These are phyloP conservation scores for Selenicereus undatus DNA, from an alignment of 148 eudicot species.

Conservation along the genomic window DNA sequence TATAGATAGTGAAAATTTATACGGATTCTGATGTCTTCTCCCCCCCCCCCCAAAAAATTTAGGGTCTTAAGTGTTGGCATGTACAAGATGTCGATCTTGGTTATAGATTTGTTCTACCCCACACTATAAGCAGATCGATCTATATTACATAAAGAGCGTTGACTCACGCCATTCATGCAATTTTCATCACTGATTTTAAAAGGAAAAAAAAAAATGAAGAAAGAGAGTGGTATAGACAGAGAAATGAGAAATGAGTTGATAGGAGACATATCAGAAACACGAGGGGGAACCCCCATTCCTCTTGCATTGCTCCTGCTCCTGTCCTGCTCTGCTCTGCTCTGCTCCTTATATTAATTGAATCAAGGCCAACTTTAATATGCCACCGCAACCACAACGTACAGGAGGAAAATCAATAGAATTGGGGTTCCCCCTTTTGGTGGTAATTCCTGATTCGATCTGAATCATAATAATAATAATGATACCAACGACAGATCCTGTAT, in stretches of 20 bases:
- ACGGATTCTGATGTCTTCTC: too few relatives aligned
- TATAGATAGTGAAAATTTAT: too few relatives aligned
- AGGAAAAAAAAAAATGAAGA: not conserved
- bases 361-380: not conserved
- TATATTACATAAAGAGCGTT: too few relatives aligned
- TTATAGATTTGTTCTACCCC: too few relatives aligned
- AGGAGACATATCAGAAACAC: conserved; percentile 26
- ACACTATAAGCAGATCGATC: too few relatives aligned
- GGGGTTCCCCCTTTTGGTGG: conserved; percentile 12
- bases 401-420: not conserved
- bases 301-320: not conserved
- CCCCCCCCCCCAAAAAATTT: too few relatives aligned
- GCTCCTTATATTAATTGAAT: not conserved
- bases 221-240: not conserved
- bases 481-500: not conserved
- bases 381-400: not conserved
- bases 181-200: too few relatives aligned
- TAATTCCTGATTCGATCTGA: not conserved
- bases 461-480: too few relatives aligned
- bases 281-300: conserved; percentile 22
- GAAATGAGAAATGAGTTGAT: not conserved
- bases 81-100: too few relatives aligned
- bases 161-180: too few relatives aligned
- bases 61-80: too few relatives aligned
- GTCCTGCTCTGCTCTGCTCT: too few relatives aligned